Base-by-base conservation (phyloP, 345 rosid species). In the Cardiospermum halicacabum region DNA sequence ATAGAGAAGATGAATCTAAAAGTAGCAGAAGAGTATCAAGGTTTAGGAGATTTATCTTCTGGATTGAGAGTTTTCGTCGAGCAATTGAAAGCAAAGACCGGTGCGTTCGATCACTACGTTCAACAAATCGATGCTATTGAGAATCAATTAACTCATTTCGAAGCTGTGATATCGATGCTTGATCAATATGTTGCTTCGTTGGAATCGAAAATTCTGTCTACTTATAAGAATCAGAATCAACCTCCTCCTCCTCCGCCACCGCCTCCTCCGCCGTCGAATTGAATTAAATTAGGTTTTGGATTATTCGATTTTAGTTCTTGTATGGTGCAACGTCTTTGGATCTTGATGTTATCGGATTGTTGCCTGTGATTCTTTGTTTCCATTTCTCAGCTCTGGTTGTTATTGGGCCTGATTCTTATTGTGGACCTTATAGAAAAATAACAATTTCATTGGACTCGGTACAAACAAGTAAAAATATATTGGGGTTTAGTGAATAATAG, bases 1-100 rank as follows among this genome's bases (percentile, higher is more conserved):
- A 39, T 91, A 82, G 92, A 85, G 89, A 89, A 87, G 82, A 89
- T 91, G 99, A 89, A 94, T 54, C 37, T 57, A 60, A 89, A 81
- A 71, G 89, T 94, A 40, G 75, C 83, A 0, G 74, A 87, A 28
- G 96, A 94, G 76, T 94, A 85, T 72, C 63, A 75, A 6, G 89
- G 83, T 27, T 75, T 88, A 7, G 97, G 89, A 10, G 96, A 87
- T 57, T 89, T 94, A 62, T 89, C 91, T 13, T 74, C 91, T 0
- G 95, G 96, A 60, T 64, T 89, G 1, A 82, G 91, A 57, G 82
- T 87, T 13, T 89, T 76, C 50, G 89, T 87, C 51, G 91, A 89
- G 83, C 93, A 89, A 73, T 74, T 94, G 81, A 85, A 82, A 66
- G 56, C 77, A 0, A 90, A 91, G 56, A 84, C 81, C 12, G 84